A percentile compares a stretch with the other conserved stretches of the same genome.
phyloP scores from a whole-genome alignment of 495 filamentous ascomycete species.

The Penicillium tannophilum region DNA sequence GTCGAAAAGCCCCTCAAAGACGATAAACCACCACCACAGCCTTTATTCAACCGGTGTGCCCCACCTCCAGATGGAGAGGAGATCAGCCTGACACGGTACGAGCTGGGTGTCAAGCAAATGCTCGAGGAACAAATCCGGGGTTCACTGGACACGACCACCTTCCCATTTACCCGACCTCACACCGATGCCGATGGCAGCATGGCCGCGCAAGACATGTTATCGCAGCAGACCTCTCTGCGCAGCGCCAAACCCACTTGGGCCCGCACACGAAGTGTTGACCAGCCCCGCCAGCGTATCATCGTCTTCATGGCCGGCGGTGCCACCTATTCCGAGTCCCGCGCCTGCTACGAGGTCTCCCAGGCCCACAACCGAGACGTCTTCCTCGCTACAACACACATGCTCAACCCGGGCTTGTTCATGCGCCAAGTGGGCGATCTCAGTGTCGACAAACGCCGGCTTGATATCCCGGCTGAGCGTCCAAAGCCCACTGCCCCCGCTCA shows the following conservation, averaged over 20 bases:
- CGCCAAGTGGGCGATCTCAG: slow-evolving; percentile 79
- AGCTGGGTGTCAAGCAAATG: slow-evolving; percentile 60
- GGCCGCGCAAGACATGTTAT: slow-evolving; percentile 54
- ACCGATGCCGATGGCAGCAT: slow-evolving; percentile 61
- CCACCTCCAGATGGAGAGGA: slow-evolving; percentile 52
- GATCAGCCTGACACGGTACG: slow-evolving; percentile 53
- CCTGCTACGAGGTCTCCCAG: slow-evolving; percentile 85
- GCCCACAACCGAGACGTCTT: slow-evolving; percentile 76
- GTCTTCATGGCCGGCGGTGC: slow-evolving; percentile 97
- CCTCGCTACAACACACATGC: slow-evolving; percentile 89
- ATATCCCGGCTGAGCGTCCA: slow-evolving; percentile 80
- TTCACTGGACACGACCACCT: slow-evolving; percentile 58
- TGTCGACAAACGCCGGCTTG: slow-evolving; percentile 68
- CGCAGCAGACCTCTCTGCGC: slow-evolving; percentile 72
- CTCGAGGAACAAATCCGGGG: slow-evolving; percentile 67
- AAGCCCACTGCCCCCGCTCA: slow-evolving; percentile 80
- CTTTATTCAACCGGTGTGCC: slow-evolving; percentile 68
- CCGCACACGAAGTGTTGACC: slow-evolving; percentile 71
- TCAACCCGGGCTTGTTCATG: slow-evolving; percentile 77
- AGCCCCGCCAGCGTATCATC: slow-evolving; percentile 87
- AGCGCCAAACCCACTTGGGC: slow-evolving; percentile 96
- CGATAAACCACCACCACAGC: slow-evolving; percentile 59
- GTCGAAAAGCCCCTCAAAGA: slow-evolving; percentile 77
- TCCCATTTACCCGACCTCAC: slow-evolving; percentile 82
- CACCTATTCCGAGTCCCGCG: slow-evolving; percentile 83